phyloP scores from a whole-genome alignment of 1,284 basidiomycete species.

The Amylostereum areolatum region DNA sequence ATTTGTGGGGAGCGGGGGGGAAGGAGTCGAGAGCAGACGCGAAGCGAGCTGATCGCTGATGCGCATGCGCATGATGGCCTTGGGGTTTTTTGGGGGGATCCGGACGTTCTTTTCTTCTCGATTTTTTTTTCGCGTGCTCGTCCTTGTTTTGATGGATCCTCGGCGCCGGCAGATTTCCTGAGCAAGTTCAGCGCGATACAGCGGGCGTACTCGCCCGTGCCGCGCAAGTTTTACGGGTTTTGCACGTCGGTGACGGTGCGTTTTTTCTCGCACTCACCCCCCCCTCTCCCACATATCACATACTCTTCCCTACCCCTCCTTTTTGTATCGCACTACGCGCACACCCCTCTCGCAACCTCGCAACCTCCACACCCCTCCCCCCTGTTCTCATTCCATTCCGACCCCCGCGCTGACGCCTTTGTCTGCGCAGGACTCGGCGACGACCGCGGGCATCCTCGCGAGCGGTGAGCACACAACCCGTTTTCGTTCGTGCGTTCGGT shows the following conservation, averaged over 20 bases:
- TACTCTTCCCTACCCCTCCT: not conserved
- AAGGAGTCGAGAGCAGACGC: no score
- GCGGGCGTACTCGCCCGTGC: slow-evolving; percentile 66
- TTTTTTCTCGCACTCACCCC: slow-evolving; percentile 3
- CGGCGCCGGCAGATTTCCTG: slow-evolving; percentile 47
- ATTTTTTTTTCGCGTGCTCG: not conserved
- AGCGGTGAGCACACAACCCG: slow-evolving; percentile 44
- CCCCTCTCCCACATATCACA: not conserved
- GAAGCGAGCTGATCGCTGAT: not conserved
- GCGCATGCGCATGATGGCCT: no score
- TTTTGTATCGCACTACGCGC: no score
- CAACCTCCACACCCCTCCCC: not conserved
- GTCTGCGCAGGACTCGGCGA: slow-evolving; percentile 51
- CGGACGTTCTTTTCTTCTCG: no score
- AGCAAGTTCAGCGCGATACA: slow-evolving; percentile 76
- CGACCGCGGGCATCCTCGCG: slow-evolving; percentile 72
- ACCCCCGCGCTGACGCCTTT: not conserved
- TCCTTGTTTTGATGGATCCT: not conserved
- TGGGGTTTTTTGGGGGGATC: no score
- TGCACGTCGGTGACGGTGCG: slow-evolving; percentile 71
- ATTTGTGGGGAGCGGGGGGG: no score
- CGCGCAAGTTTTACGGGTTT: slow-evolving; percentile 75
- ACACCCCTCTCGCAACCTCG: no score
- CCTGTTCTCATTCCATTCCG: not conserved
- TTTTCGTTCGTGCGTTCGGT: slow-evolving; percentile 3